A percentile compares a stretch with the other conserved stretches of the same genome.
These are phyloP conservation scores for Pythium periplocum DNA, from an alignment of 352 stramenopile genomes.

Conservation along the genomic window DNA sequence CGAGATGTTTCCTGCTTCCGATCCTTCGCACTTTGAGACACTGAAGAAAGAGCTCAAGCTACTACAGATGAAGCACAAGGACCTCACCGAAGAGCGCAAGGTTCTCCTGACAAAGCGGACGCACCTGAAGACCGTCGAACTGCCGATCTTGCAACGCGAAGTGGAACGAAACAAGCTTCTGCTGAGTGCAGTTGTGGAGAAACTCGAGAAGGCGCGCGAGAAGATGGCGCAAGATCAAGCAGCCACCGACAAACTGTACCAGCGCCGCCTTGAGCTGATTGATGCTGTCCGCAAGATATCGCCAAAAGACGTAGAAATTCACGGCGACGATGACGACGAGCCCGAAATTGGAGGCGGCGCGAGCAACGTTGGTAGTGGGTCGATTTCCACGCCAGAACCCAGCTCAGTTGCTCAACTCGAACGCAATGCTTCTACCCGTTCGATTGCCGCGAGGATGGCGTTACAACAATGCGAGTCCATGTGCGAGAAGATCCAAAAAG, in stretches of 20 bases:
- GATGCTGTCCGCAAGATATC: conserved; percentile 38
- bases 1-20: conserved; percentile 54
- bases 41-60: conserved; percentile 69
- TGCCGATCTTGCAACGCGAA: conserved; percentile 42
- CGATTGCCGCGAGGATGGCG: conserved; percentile 61
- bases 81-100: conserved; percentile 65
- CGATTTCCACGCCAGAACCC: conserved; percentile 6
- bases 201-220: conserved; percentile 49
- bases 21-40: conserved; percentile 50
- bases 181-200: conserved; percentile 55
- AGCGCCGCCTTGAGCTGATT: conserved; percentile 69
- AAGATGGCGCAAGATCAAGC: conserved; percentile 69
- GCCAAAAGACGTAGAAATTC: conserved; percentile 13
- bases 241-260: conserved; percentile 60
- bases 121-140: conserved; percentile 51
- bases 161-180: conserved; percentile 61
- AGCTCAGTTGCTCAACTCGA: conserved; percentile 21
- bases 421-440: conserved; percentile 37
- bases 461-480: conserved; percentile 78
- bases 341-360: neutral
- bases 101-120: conserved; percentile 54
- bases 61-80: conserved; percentile 63
- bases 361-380: neutral
- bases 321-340: neutral
- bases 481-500: conserved; percentile 81